A percentile compares a stretch with the other conserved stretches of the same genome.
Conservation (phyloP, 2,329 filamentous ascomycete genomes). For the Lasiodiplodia citricola region DNA sequence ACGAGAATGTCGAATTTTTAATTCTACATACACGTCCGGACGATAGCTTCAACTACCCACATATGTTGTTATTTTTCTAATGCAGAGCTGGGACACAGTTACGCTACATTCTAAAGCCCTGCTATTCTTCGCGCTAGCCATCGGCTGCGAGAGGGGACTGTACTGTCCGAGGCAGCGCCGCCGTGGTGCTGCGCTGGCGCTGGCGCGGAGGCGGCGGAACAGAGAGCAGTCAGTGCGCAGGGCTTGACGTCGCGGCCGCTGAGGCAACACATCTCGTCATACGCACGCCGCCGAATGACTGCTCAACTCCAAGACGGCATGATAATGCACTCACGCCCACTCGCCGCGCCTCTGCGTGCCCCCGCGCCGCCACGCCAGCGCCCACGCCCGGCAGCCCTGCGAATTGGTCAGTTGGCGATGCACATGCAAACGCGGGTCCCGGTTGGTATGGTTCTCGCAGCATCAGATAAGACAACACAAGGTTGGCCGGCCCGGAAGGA, state of each 20-base stretch:
- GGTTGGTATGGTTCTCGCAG: neutral
- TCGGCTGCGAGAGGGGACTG: too few relatives aligned
- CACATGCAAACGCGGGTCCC: constrained; percentile 4
- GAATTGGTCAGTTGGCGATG: neutral
- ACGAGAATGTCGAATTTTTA: too few relatives aligned
- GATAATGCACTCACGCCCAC: neutral
- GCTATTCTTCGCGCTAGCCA: too few relatives aligned
- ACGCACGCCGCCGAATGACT: neutral
- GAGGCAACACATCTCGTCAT: neutral
- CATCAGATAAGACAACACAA: constrained; percentile 14
- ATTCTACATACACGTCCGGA: too few relatives aligned
- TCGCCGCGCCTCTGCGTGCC: neutral
- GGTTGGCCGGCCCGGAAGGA: constrained; percentile 9
- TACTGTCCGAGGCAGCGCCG: neutral
- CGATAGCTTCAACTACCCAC: too few relatives aligned
- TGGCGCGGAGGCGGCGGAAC: neutral
- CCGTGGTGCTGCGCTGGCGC: neutral
- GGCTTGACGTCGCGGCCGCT: neutral
- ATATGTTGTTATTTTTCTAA: too few relatives aligned
- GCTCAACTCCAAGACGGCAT: constrained; percentile 3
- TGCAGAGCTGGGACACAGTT: too few relatives aligned
- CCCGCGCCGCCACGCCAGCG: neutral
- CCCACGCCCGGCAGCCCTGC: neutral
- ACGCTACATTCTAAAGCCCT: too few relatives aligned
- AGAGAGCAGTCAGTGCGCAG: neutral